Percentiles rank a stretch among this genome's conserved stretches.
phyloP scores from a whole-genome alignment of 2,329 filamentous ascomycete species.

The Stagonosporopsis vannaccii region DNA sequence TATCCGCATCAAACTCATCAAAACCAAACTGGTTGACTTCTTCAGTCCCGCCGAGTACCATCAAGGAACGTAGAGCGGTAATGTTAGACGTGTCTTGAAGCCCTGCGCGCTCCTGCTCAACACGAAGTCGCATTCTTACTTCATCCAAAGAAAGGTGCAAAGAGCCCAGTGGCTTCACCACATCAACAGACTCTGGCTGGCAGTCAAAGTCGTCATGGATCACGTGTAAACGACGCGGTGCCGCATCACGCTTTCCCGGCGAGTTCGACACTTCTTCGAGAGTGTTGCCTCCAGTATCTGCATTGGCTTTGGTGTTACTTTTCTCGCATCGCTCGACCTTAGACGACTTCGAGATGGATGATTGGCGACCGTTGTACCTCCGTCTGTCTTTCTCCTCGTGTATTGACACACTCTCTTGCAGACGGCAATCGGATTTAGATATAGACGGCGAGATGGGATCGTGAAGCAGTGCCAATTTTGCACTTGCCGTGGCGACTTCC shows the following conservation, averaged over 20 bases:
- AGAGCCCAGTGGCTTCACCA: neutral
- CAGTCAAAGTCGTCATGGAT: neutral
- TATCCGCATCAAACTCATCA: neutral
- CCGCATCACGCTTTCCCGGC: neutral
- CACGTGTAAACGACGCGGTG: neutral
- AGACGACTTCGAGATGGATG: neutral
- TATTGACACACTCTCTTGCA: slow-evolving; percentile 5
- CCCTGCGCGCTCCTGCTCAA: neutral
- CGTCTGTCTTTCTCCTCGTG: slow-evolving; percentile 6
- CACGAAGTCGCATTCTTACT: neutral
- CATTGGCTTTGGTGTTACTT: neutral
- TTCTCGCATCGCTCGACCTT: neutral
- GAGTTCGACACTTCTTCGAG: neutral
- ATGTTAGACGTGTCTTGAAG: neutral
- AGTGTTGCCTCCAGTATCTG: neutral
- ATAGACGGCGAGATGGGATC: neutral
- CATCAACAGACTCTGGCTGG: neutral
- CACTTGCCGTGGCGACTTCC: neutral
- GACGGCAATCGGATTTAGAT: neutral
- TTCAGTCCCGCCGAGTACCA: neutral
- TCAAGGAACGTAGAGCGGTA: neutral
- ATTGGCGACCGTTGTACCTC: neutral
- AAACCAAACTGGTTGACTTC: neutral
- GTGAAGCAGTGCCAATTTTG: neutral
- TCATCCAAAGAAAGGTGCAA: neutral